Evolutionary conservation across 306 rosid genomes (phyloP).

Genomic region (Inga oerstediana): DNA sequence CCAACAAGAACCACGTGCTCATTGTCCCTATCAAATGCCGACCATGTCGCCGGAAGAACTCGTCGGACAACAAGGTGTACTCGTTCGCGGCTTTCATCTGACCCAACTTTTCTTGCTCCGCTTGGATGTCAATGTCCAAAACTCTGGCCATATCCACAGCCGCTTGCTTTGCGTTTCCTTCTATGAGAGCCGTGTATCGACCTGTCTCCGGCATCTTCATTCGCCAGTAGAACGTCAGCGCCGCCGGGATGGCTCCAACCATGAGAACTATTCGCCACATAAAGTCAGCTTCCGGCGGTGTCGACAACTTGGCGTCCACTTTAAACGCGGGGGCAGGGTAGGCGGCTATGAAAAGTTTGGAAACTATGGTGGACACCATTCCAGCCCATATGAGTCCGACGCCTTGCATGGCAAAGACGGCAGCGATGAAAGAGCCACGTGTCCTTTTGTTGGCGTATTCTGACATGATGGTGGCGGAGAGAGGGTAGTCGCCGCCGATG

Average conservation of each 20-base stretch:
- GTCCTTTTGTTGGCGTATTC: neutral
- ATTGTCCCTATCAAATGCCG: neutral
- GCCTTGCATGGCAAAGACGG: slow-evolving; percentile 1
- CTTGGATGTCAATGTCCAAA: neutral
- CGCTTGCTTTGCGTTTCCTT: neutral
- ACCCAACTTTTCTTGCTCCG: neutral
- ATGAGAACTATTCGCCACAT: neutral
- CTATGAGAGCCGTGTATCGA: neutral
- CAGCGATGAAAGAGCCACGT: neutral
- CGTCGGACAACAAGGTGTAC: neutral
- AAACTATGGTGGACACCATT: neutral
- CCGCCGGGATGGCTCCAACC: neutral
- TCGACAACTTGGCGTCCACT: neutral
- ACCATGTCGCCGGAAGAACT: neutral
- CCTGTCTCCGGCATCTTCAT: neutral
- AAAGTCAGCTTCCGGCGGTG: neutral
- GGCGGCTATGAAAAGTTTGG: neutral
- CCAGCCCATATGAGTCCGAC: neutral
- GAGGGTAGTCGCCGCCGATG: neutral
- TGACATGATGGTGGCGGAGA: neutral
- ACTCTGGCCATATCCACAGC: neutral
- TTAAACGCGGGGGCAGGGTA: neutral
- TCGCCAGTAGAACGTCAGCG: neutral
- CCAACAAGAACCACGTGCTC: slow-evolving; percentile 1
- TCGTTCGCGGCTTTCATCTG: neutral